Evolutionary conservation across 2,329 filamentous ascomycete genomes (phyloP).

Genomic region (Trichoderma pleuroti): DNA sequence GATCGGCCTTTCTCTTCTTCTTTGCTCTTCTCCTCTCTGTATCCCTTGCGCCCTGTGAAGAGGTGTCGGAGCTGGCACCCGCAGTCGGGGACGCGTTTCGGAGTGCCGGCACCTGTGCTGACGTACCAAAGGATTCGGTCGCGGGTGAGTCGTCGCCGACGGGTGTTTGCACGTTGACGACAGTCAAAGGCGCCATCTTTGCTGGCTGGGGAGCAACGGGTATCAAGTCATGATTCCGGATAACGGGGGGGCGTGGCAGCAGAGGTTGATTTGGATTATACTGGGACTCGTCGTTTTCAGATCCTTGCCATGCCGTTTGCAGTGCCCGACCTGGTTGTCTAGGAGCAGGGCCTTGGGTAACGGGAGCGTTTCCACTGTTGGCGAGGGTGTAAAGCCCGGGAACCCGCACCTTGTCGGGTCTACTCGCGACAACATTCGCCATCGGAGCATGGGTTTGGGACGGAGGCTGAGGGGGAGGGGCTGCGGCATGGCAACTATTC

Average conservation of each 20-base stretch:
- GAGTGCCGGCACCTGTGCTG: conserved; percentile 55
- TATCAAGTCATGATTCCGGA: conserved; percentile 70
- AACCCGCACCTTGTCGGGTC: conserved; percentile 24
- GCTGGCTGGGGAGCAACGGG: conserved; percentile 73
- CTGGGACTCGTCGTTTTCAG: conserved; percentile 22
- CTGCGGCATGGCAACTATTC: background rate
- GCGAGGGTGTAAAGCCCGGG: conserved; percentile 34
- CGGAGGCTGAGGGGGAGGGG: background rate
- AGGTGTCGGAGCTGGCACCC: conserved; percentile 58
- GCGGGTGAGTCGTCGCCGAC: background rate
- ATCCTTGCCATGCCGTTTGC: conserved; percentile 36
- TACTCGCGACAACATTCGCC: conserved; percentile 15
- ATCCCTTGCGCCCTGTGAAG: conserved; percentile 49
- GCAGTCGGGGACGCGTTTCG: conserved; percentile 45
- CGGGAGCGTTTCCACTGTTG: conserved; percentile 19
- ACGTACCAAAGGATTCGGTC: conserved; percentile 22
- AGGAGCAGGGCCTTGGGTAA: conserved; percentile 31
- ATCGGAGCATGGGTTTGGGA: background rate
- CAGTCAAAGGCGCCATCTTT: conserved; percentile 59
- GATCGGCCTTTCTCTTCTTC: conserved; percentile 53
- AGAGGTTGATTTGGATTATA: conserved; percentile 22
- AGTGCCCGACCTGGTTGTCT: conserved; percentile 42
- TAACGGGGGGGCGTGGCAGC: conserved; percentile 51
- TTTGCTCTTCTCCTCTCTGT: conserved; percentile 48
- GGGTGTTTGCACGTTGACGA: conserved; percentile 37